Base-by-base conservation (phyloP, 2,329 filamentous ascomycete species). In the Penicillium sp. region DNA sequence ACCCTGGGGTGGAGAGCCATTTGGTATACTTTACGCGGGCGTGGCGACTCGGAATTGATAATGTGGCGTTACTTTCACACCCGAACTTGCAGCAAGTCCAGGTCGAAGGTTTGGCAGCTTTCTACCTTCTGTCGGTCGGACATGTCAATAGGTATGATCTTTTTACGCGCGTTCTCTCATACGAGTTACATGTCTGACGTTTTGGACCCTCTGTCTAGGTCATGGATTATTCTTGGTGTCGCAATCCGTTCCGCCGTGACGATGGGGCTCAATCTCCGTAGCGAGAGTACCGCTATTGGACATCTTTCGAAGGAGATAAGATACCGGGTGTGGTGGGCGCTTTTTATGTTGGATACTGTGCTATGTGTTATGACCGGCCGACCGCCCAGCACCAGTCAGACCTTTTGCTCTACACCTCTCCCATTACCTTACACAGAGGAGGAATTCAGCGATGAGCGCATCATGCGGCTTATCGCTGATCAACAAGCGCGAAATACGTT, bases 311-410 rank as follows among this genome's bases (percentile, higher is more conserved):
- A 76, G 55, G 75, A 78, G 61, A 72, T 70, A 49, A 72, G 76
- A 13, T 77, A 77, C 58, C 69, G 75, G 13, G 69, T 78, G 7
- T 79, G 77, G 77, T 79, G 76, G 73, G 72, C 76, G n/a, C 59
- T 79, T 5, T 75, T 76, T 46, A 63, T 70, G 33, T 63, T 79
- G 13, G 77, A 79, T 62, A 72, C 72, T 22, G 68, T 70, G 24
- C 68, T 79, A n/a, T 74, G 70, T 50, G 69, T 73, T 56, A 74
- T 78, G 67, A 78, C 75, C 26, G 77, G 77, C 33, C 72, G 77
- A 41, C 74, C 75, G 3, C 72, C 70, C n/a, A 72, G 67, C 60
- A 70, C 73, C 27, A 64, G 62, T 14, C 66, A 71, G n/a, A 68
- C 70, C 1, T 75, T 76, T 55, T 77, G 74, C 65, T 77, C 73